Evolutionary conservation across 768 basidiomycete species (phyloP), one percentile per base, ranked within the genome.

Genomic region (Trametes coccinea): DNA sequence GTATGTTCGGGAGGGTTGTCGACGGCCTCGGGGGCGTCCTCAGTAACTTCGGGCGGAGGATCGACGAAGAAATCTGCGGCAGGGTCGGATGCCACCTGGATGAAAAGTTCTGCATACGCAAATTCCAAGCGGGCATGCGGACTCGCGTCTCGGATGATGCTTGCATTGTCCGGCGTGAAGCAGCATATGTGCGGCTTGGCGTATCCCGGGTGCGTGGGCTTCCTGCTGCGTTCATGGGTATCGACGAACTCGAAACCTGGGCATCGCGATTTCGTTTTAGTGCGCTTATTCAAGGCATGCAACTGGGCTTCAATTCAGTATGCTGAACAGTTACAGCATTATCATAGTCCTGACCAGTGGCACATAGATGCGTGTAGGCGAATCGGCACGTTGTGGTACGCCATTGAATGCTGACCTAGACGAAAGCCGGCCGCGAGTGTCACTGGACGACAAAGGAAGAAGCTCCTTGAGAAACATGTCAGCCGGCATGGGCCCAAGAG

Each of bases 81-180:
- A 7, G 56, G 14, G 33, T 44, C 31, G 6, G 55, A 50, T n/a
- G 54, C 16, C 17, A 62, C 43, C 6, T 65, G 44, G 16, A 65
- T 53, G 49, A 65, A 65, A 5, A 65, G 30, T 39, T 65, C 64
- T 1, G 57, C 53, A 41, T 59, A 55, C 6, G 51, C 56, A n/a
- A 65, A 33, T 33, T 58, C 48, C 3, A 47, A 16, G 8, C 41
- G 47, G 6, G 22, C 8, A n/a, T 1, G 2, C 0, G 2, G 39
- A 2, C 44, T 39, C 3, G 40, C 31, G 4, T 17, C 8, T 30
- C 39, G 48, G 17, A 60, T 43, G 16, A 13, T 11, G 5, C n/a
- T 13, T 11, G 43, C 37, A 27, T 50, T 47, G 4, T 51, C 39
- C 2, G 53, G 16, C 3, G 54, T 37, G 31, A 45, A 64, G 45